Percentiles rank a stretch among this genome's conserved stretches.
Evolutionary conservation across 2,329 filamentous ascomycete species (phyloP).

Genomic region (Aspergillus ochraceus): DNA sequence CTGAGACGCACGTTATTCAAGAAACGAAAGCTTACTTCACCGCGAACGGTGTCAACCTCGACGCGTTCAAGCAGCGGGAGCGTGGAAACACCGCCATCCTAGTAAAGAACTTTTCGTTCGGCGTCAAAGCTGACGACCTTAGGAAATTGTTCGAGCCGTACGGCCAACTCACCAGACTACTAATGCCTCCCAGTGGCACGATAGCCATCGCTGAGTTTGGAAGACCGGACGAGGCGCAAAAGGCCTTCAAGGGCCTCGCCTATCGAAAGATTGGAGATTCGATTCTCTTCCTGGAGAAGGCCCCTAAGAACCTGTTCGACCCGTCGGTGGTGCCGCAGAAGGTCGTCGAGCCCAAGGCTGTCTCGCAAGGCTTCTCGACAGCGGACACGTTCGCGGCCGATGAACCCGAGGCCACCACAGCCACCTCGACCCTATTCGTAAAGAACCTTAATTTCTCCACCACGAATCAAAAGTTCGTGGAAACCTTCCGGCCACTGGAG

Average conservation of each 20-base stretch:
- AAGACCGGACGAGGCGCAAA: conserved; percentile 74
- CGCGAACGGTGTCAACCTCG: conserved; percentile 83
- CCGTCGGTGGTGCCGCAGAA: conserved; percentile 34
- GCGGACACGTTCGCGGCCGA: conserved; percentile 45
- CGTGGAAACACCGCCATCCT: conserved; percentile 85
- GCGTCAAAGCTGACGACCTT: conserved; percentile 76
- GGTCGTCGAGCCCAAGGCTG: conserved; percentile 29
- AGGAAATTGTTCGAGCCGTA: conserved; percentile 80
- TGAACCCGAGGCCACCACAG: conserved; percentile 41
- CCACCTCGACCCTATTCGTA: conserved; percentile 84
- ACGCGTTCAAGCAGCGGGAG: conserved; percentile 82
- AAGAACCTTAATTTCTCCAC: conserved; percentile 93
- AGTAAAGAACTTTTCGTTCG: conserved; percentile 92
- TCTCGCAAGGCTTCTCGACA: conserved; percentile 43
- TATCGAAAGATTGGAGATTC: conserved; percentile 91
- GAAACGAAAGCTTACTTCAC: conserved; percentile 92
- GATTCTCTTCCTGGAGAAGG: conserved; percentile 90
- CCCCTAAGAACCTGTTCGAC: conserved; percentile 76
- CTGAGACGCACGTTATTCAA: conserved; percentile 93
- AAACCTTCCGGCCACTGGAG: conserved; percentile 76
- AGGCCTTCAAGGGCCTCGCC: conserved; percentile 79
- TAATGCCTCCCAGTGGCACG: conserved; percentile 91
- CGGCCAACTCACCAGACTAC: conserved; percentile 74
- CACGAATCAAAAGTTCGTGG: conserved; percentile 71
- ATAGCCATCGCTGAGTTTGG: conserved; percentile 91